Conservation (phyloP, 2,329 filamentous ascomycete species). For the Grosmannia penicillata region DNA sequence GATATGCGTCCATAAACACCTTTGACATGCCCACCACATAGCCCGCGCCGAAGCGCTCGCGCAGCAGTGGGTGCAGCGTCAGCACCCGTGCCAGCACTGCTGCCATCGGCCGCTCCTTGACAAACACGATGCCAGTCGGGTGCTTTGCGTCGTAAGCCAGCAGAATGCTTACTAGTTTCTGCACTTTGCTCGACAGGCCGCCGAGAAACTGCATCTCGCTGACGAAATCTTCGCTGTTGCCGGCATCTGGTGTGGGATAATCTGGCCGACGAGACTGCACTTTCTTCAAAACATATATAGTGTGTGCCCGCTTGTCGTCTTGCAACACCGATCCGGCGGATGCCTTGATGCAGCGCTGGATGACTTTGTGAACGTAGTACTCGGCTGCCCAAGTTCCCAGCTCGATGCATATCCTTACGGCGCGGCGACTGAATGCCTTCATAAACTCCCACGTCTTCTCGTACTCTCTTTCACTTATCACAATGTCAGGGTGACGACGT, state of each 20-base stretch:
- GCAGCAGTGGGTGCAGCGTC: conserved; percentile 30
- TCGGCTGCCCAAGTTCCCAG: conserved; percentile 58
- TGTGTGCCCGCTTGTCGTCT: conserved; percentile 36
- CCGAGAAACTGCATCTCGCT: not conserved
- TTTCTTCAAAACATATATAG: conserved; percentile 28
- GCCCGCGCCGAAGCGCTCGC: conserved; percentile 32
- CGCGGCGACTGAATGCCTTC: conserved; percentile 34
- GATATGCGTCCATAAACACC: not conserved
- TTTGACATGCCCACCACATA: conserved; percentile 33
- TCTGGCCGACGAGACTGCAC: no score
- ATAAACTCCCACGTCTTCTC: conserved; percentile 29
- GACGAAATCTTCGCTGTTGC: no score
- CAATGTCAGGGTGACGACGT: not conserved
- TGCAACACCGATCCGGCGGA: not conserved
- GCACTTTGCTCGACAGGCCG: conserved; percentile 38
- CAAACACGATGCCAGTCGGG: conserved; percentile 52
- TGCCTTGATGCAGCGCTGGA: conserved; percentile 15
- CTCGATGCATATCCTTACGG: conserved; percentile 34
- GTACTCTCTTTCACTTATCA: not conserved
- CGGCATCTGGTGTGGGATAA: no score
- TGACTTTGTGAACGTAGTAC: conserved; percentile 41
- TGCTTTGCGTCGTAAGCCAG: conserved; percentile 22
- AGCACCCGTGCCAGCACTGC: conserved; percentile 45
- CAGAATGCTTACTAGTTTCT: conserved; percentile 36
- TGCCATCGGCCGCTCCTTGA: conserved; percentile 45